Base-by-base conservation (phyloP, 768 basidiomycete genomes). In the Rhodotorula diobovata region DNA sequence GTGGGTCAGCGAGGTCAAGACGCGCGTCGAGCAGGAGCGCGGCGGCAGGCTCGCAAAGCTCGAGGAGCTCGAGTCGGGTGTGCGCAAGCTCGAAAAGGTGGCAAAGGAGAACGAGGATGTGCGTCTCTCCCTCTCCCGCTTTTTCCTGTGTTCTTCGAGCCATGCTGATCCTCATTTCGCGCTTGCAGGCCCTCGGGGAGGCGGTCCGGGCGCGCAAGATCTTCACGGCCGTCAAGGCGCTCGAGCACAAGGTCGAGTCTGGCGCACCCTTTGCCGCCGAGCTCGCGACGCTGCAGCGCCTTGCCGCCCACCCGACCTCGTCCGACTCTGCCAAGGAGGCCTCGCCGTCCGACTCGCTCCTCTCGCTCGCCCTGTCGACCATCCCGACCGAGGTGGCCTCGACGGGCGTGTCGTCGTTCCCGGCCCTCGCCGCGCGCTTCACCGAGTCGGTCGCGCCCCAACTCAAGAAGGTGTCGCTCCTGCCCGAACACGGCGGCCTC, bases 1-100 rank as follows among this genome's bases (percentile, higher is more conserved):
- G 64, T 98, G 95, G 94, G 90, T 99, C 53, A 88, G 91, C 43
- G 93, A 97, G 68, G 88, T 98, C 84, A 96, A 97, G 82, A 85
- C 93, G 61, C 89, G 88, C 73, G 94, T 99, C 67, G 95, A 99
- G 81, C 87, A 92, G 78, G 96, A 99, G 81, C 92, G 96, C 55
- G 93, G 93, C 25, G 93, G 93, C 21, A 89, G 96, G 65, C 85
- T 99, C 18, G 90, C 93, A 56, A 96, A 93, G 81, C 87, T 99
- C 45, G 93, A 95, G 78, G 90, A 94, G 79, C 88, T 99, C 58
- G 89, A 93, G 18, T 87, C 90, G 11, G 89, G 89, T 58, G 82
- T 98, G 75, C 94, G 96, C 80, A 88, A 90, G 72, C 87, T 99
- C 41, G 93, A 96, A 80, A 87, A 90, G 68, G 84, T 96, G 69